Evolutionary conservation across 352 stramenopile species (phyloP), one percentile per base, ranked within the genome.

Genomic region (Nothophytophthora sp.): DNA sequence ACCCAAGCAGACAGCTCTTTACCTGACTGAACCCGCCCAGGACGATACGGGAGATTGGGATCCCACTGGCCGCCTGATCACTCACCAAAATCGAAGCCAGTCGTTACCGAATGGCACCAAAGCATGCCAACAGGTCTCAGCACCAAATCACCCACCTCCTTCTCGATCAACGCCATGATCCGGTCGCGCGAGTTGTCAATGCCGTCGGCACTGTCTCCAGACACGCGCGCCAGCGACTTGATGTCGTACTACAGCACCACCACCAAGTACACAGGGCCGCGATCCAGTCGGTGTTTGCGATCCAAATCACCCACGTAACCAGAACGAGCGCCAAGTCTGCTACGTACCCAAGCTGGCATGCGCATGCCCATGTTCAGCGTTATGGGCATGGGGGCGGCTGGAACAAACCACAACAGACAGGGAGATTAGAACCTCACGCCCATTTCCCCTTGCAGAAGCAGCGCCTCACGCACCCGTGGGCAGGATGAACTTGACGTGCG

Each of bases 1-100:
- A n/a, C n/a, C n/a, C n/a, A n/a, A n/a, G n/a, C n/a, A n/a, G n/a
- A n/a, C n/a, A n/a, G n/a, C n/a, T n/a, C 19, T 44, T n/a, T 23
- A 75, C 94, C 59, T 98, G 95, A 49, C 76, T 96, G 67, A 99
- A 99, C 23, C 96, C 96, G 12, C 85, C 92, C 27, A 99, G 66
- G 5, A 98, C 85, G 54, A 99, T 97, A 18, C 90, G 90, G 39
- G 70, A 86, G 54, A 91, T 83, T 0, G 90, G 83, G 22, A 98
- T 88, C 23, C 82, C 82, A 18, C 24, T 61, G 13, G 50, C 61
- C 29, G 86, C 56, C 58, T 72, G 24, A 19, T 35, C n/a, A n/a
- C 11, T 20, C 20, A 24, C 18, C 18, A 30, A 9, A 37, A 40
- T 16, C 13, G n/a, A 25, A 36, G 28, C 11, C 4, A 16, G 12